Conservation (phyloP, 2,329 filamentous ascomycete genomes). For the Allantophomopsis lycopodina region DNA sequence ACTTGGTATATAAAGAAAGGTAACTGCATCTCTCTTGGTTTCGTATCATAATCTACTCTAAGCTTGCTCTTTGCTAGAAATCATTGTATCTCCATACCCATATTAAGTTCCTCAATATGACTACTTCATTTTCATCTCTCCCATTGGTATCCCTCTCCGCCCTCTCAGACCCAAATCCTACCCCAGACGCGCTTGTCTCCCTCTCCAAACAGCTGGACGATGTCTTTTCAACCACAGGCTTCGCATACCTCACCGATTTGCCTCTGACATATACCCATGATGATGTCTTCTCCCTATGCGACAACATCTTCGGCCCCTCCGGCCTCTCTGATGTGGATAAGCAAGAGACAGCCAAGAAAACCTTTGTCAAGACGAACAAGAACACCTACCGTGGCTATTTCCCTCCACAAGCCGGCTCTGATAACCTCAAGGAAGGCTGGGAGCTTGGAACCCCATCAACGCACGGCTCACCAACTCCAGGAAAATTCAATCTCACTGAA, state of each 20-base stretch:
- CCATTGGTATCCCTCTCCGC: conserved; percentile 26
- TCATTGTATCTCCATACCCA: background rate
- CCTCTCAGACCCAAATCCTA: conserved; percentile 15
- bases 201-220: conserved; percentile 24
- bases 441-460: conserved; percentile 22
- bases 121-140: conserved; percentile 25
- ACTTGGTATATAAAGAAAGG: too few species aligned
- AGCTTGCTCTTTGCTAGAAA: too few species aligned
- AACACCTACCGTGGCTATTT: conserved; percentile 32
- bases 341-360: conserved; percentile 26
- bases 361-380: conserved; percentile 21
- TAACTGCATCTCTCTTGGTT: too few species aligned
- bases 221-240: conserved; percentile 29
- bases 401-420: conserved; percentile 22
- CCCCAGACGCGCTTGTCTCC: conserved; percentile 12
- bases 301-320: conserved; percentile 20
- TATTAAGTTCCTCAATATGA: conserved; percentile 14
- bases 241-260: conserved; percentile 28
- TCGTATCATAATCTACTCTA: too few species aligned
- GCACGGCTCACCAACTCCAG: conserved; percentile 6
- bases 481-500: conserved; percentile 23
- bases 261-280: conserved; percentile 26
- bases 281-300: conserved; percentile 25
- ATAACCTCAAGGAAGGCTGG: conserved; percentile 31
- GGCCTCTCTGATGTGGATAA: conserved; percentile 20